Conservation (phyloP, 2,329 filamentous ascomycete genomes). For the Pezicula radicicola region DNA sequence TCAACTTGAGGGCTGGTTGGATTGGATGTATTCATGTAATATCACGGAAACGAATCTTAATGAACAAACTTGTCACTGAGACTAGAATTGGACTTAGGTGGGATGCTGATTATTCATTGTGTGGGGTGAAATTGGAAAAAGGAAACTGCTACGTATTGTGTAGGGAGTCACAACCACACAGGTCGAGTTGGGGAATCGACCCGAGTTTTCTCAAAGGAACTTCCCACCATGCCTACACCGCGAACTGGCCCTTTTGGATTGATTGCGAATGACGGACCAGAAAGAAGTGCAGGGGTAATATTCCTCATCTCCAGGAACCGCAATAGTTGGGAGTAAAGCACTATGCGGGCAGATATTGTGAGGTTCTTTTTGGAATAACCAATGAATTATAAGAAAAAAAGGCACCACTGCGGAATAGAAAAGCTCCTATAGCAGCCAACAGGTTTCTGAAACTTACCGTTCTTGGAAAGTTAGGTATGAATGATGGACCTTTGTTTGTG, state of each 20-base stretch:
- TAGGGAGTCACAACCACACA: conserved; percentile 35
- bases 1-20: background rate
- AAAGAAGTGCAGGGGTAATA: conserved; percentile 52
- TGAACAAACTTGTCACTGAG: background rate
- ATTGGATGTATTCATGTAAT: background rate
- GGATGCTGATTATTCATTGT: background rate
- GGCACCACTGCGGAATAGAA: background rate
- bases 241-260: conserved; percentile 44
- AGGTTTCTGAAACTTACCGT: too few relatives aligned
- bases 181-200: conserved; percentile 31
- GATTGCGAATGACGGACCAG: conserved; percentile 50
- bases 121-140: background rate
- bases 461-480: too few relatives aligned
- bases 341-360: conserved; percentile 60
- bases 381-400: background rate
- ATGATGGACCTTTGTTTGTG: too few relatives aligned
- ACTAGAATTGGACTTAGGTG: background rate
- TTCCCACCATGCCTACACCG: conserved; percentile 56
- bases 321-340: conserved; percentile 43
- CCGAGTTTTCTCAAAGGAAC: conserved; percentile 48
- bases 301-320: conserved; percentile 60
- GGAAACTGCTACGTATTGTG: conserved; percentile 15
- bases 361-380: conserved; percentile 38
- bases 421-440: too few relatives aligned
- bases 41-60: background rate